These are phyloP conservation scores for Sugiyamaella valdiviana DNA, from an alignment of 805 yeast species.

Conservation along the genomic window DNA sequence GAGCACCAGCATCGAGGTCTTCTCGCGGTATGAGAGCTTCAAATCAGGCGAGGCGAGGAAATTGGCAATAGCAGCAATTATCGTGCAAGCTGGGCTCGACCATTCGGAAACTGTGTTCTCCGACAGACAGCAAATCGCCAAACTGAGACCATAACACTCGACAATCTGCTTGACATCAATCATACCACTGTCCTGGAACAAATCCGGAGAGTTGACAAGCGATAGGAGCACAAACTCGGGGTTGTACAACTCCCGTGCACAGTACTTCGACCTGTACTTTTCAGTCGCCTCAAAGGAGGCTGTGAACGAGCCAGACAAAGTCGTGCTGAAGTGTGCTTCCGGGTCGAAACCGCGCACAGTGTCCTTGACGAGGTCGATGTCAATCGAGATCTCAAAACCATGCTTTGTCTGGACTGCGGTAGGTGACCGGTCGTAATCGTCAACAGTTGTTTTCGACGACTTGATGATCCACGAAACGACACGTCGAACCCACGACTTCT, in stretches of 20 bases:
- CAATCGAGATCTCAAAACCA: conserved; percentile 45
- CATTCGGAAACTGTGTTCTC: neutral
- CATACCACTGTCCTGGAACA: conserved; percentile 25
- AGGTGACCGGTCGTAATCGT: conserved; percentile 44
- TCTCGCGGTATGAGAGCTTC: conserved; percentile 49
- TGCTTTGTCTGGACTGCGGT: conserved; percentile 43
- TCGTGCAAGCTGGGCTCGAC: conserved; percentile 1
- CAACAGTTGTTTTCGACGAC: conserved; percentile 32
- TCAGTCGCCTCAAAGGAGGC: neutral
- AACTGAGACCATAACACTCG: conserved; percentile 51
- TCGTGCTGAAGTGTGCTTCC: conserved; percentile 1
- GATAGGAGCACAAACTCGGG: conserved; percentile 62
- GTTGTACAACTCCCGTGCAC: conserved; percentile 39
- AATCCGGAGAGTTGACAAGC: conserved; percentile 49
- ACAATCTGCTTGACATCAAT: conserved; percentile 52
- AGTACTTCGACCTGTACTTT: neutral
- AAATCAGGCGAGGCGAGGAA: conserved; percentile 20
- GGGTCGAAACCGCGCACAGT: conserved; percentile 34
- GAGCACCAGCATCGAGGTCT: conserved; percentile 39
- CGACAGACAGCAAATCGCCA: conserved; percentile 33
- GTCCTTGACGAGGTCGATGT: conserved; percentile 41
- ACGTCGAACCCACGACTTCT: conserved; percentile 58
- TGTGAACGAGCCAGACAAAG: neutral
- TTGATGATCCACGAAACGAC: conserved; percentile 61
- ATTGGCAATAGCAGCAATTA: conserved; percentile 4